phyloP scores from a whole-genome alignment of 192 early-diverging fungal genomes.

The Pilaira anomala region DNA sequence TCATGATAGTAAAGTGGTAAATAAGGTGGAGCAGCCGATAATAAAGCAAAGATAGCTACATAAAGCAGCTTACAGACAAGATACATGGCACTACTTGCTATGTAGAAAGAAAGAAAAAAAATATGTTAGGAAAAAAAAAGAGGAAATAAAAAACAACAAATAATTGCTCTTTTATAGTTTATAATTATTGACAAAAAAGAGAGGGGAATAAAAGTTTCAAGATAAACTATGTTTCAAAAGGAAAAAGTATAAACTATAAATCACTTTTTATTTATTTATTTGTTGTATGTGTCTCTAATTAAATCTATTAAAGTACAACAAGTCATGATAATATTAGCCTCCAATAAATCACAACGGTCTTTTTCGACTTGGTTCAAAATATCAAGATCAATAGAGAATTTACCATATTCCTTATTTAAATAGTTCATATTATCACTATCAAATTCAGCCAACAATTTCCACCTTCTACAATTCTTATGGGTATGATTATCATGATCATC shows the following conservation, averaged over 20 bases:
- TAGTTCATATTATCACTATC: not conserved
- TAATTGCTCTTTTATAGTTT: not conserved
- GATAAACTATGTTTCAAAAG: slow-evolving; percentile 8
- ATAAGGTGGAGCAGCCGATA: slow-evolving; percentile 27
- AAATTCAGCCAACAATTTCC: slow-evolving; percentile 14
- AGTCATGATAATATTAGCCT: slow-evolving; percentile 21
- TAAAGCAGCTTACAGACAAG: slow-evolving; percentile 29
- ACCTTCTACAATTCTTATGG: slow-evolving; percentile 1
- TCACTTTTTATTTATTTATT: not conserved
- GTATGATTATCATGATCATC: slow-evolving; percentile 13
- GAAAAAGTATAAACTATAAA: slow-evolving; percentile 8
- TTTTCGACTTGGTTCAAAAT: not conserved
- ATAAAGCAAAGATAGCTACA: slow-evolving; percentile 20
- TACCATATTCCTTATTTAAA: not conserved
- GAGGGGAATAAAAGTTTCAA: not conserved
- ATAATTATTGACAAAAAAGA: not conserved
- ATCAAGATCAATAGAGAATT: not conserved
- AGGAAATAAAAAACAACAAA: not conserved
- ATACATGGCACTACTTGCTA: slow-evolving; percentile 3
- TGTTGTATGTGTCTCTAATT: slow-evolving; percentile 20
- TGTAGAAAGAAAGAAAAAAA: not conserved
- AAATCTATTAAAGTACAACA: slow-evolving; percentile 31
- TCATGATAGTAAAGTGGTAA: slow-evolving; percentile 34
- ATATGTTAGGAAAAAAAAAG: not conserved
- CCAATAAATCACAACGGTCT: not conserved